Evolutionary conservation across 2,329 filamentous ascomycete species (phyloP).

Genomic region (Septoria linicola): DNA sequence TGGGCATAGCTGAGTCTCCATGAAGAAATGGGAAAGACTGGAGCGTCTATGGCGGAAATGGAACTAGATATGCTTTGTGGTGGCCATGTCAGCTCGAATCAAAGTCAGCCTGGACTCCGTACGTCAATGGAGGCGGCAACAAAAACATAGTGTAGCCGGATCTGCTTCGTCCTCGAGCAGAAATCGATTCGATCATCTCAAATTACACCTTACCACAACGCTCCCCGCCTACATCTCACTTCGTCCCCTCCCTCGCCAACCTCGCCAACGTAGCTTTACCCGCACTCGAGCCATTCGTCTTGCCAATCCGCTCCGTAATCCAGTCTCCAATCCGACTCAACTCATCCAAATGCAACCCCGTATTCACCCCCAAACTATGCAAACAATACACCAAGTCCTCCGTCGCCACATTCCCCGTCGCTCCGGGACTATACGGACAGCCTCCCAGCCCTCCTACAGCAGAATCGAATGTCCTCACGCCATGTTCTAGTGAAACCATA

Average conservation of each 20-base stretch:
- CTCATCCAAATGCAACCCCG: constrained; percentile 68
- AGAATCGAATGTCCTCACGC: constrained; percentile 74
- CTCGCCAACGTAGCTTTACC: constrained; percentile 56
- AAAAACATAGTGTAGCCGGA: too few species aligned
- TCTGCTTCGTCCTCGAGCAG: too few species aligned
- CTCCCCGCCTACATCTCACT: constrained; percentile 4
- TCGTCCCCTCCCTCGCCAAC: constrained; percentile 22
- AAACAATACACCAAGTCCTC: constrained; percentile 79
- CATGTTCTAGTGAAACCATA: constrained; percentile 72
- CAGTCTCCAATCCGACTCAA: constrained; percentile 69
- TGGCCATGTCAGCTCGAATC: too few species aligned
- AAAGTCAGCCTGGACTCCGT: too few species aligned
- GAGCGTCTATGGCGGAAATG: too few species aligned
- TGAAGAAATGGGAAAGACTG: too few species aligned
- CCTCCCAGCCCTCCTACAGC: constrained; percentile 79
- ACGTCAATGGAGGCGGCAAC: too few species aligned
- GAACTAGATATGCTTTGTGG: too few species aligned
- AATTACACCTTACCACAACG: too few species aligned
- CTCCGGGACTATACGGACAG: constrained; percentile 81
- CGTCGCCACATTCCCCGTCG: constrained; percentile 81
- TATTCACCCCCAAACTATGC: constrained; percentile 70
- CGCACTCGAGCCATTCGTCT: constrained; percentile 64
- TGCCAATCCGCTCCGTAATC: constrained; percentile 65
- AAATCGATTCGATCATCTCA: too few species aligned
- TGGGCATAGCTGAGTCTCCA: too few species aligned